phyloP scores from a whole-genome alignment of 371 early-diverging fungal genomes.

The Mucor velutinosus region DNA sequence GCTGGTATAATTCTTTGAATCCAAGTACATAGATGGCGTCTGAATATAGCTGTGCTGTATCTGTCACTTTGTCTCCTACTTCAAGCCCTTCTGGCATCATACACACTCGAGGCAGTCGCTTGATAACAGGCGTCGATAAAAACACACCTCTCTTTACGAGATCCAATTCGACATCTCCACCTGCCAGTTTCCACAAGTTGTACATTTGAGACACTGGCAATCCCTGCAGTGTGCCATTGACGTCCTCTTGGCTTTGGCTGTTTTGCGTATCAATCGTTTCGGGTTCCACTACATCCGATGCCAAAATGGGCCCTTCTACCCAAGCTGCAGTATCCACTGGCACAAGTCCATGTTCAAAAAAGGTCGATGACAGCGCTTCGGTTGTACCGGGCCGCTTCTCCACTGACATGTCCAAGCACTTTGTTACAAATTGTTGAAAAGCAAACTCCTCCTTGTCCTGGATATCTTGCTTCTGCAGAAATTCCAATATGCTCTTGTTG shows the following conservation, averaged over 20 bases:
- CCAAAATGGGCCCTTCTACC: constrained; percentile 40
- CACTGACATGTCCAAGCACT: constrained; percentile 28
- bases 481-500: constrained; percentile 29
- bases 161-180: constrained; percentile 67
- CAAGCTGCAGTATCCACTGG: constrained; percentile 19
- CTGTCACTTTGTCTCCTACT: constrained; percentile 40
- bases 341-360: constrained; percentile 15
- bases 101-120: constrained; percentile 57
- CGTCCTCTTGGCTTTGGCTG: constrained; percentile 17
- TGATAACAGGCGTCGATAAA: constrained; percentile 62
- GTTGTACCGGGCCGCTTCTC: constrained; percentile 14
- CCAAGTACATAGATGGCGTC: constrained; percentile 53
- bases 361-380: constrained; percentile 23
- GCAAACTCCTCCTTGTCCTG: constrained; percentile 10
- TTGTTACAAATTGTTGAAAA: constrained; percentile 30
- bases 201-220: constrained; percentile 60
- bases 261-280: constrained; percentile 26
- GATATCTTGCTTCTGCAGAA: constrained; percentile 30
- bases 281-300: constrained; percentile 35
- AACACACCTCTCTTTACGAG: constrained; percentile 58
- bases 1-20: constrained; percentile 58
- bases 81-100: constrained; percentile 49
- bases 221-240: constrained; percentile 25
- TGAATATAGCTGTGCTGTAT: constrained; percentile 57
- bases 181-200: constrained; percentile 67